phyloP scores from a whole-genome alignment of 768 basidiomycete species.

The Crepidotus variabilis region DNA sequence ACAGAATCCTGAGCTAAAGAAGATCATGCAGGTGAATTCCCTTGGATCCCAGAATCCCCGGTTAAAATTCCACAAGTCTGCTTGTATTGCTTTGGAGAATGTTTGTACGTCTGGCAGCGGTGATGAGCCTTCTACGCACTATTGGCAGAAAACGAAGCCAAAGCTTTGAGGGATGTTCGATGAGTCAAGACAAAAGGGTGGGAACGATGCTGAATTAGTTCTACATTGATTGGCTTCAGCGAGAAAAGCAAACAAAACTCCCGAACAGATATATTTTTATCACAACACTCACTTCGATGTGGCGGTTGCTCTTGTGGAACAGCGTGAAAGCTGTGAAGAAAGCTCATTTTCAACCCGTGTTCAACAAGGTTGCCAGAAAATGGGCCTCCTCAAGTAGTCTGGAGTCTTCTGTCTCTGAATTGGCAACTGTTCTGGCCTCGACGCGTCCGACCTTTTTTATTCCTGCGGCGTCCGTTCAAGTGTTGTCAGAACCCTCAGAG shows the following conservation, averaged over 20 bases:
- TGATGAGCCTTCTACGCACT: too few species aligned
- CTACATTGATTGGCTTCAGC: neutral
- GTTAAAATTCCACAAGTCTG: neutral
- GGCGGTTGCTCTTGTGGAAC: slow-evolving; percentile 8
- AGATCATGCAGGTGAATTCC: neutral
- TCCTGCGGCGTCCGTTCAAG: slow-evolving; percentile 40
- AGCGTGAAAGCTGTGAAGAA: neutral
- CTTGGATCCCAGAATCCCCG: neutral
- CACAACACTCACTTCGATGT: neutral
- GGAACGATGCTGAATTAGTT: too few species aligned
- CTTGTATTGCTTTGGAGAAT: too few species aligned
- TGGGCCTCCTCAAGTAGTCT: slow-evolving; percentile 23
- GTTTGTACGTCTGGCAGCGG: too few species aligned
- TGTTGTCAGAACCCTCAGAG: slow-evolving; percentile 53
- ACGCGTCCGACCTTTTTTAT: slow-evolving; percentile 48
- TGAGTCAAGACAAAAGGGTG: too few species aligned
- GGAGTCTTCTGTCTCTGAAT: slow-evolving; percentile 32
- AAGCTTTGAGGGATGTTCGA: too few species aligned
- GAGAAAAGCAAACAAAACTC: too few species aligned
- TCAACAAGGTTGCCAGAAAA: slow-evolving; percentile 11
- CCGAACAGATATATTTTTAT: neutral
- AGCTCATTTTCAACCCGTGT: neutral
- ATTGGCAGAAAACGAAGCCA: too few species aligned
- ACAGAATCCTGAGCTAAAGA: neutral
- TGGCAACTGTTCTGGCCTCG: slow-evolving; percentile 30